Percentiles rank a stretch among this genome's conserved stretches.
phyloP scores from a whole-genome alignment of 352 stramenopile species.

The Globisporangium yorkense region DNA sequence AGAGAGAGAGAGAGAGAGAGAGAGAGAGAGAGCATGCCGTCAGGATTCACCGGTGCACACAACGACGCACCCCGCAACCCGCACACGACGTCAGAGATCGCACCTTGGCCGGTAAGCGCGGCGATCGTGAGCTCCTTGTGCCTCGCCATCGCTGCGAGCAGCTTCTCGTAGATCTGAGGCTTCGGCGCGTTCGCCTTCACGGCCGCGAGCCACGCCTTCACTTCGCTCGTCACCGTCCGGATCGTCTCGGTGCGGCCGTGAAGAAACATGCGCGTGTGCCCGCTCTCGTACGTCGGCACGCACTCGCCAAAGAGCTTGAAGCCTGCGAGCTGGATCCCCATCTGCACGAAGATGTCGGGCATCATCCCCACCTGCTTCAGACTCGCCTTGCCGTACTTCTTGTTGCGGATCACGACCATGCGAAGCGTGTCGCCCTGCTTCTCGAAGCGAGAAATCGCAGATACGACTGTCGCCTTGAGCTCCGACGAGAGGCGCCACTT shows the following conservation, averaged over 20 bases:
- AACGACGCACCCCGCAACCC: background rate
- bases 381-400: slow-evolving; percentile 72
- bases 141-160: slow-evolving; percentile 68
- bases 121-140: slow-evolving; percentile 86
- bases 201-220: slow-evolving; percentile 71
- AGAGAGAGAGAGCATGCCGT: background rate
- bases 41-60: too few species aligned
- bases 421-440: slow-evolving; percentile 66
- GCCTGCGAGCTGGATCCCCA: slow-evolving; percentile 90
- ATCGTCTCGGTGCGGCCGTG: slow-evolving; percentile 91
- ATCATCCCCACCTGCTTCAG: slow-evolving; percentile 81
- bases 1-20: background rate
- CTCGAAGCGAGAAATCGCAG: slow-evolving; percentile 59
- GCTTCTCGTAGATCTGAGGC: slow-evolving; percentile 36
- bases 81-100: background rate
- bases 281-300: slow-evolving; percentile 93
- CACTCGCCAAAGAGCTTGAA: slow-evolving; percentile 86
- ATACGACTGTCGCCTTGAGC: slow-evolving; percentile 31
- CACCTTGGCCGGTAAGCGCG: slow-evolving; percentile 58
- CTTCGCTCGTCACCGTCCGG: slow-evolving; percentile 68
- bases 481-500: slow-evolving; percentile 40
- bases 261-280: slow-evolving; percentile 90
- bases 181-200: slow-evolving; percentile 38
- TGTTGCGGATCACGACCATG: slow-evolving; percentile 74
- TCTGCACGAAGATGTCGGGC: slow-evolving; percentile 93